Evolutionary conservation across 2,329 filamentous ascomycete species (phyloP), one percentile per base, ranked within the genome.

Genomic region (Endoconidiophora laricicola): DNA sequence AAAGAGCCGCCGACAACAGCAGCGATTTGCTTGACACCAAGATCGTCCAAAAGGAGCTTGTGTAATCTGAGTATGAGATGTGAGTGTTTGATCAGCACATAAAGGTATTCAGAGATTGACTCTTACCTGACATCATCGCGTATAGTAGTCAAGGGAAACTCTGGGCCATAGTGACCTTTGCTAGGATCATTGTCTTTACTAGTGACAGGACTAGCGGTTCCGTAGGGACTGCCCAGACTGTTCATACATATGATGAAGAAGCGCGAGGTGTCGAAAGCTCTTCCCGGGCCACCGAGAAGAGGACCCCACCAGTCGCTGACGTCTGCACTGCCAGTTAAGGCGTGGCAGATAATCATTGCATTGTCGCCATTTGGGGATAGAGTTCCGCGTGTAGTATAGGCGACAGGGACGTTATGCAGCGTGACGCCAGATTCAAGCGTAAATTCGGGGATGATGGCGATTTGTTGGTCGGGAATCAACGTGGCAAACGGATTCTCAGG

Each of bases 141-240:
- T 55, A 98, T 86, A 0, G 91, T 96, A 1, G 91, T 95, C 55
- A 98, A 68, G 44, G 91, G 91, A 58, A 98, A 98, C 60, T 98
- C 91, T 1, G 91, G 91, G 0, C 91, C 91, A 60, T 98, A 98
- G 57, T 76, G 76, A 16, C 78, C 87, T 55, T 84, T 79, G 47
- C 69, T 70, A 14, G 74, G 67, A 58, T 93, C 77, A 12, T 87
- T 87, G 60, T 95, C 81, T 63, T 86, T 93, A 57, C 80, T 81
- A 2, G 91, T 98, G 48, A 90, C 84, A 1, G 86, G 85, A 61
- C 85, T 90, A n/a, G 83, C 84, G 52, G 82, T 86, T 26, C 86
- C 86, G 60, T 93, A 93, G 0, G 86, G 86, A 58, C 83, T 90
- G 43, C 86, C 86, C 44, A 88, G 64, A 61, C 83, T 86, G 67